Evolutionary conservation across 2,329 filamentous ascomycete species (phyloP), one percentile per base, ranked within the genome.

Genomic region (Dothideomycetes sp.): DNA sequence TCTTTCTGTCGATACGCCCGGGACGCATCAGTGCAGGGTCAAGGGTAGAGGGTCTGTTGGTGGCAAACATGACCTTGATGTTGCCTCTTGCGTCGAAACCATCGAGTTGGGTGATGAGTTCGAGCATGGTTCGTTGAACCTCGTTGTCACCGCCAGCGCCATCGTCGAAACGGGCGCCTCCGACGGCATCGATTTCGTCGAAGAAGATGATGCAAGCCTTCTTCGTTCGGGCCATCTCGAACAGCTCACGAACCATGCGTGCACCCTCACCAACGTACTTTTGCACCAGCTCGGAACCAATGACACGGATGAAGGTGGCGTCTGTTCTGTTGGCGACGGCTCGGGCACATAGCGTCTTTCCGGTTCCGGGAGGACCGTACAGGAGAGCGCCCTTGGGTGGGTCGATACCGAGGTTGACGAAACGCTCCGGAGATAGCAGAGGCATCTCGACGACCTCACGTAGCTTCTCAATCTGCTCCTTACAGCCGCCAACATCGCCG

Each of bases 181-280:
- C 89, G 40, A 96, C 85, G 36, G 89, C 89, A 62, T 96, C 89
- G 47, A 96, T 91, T 68, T 98, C 91, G 61, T 98, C 91, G 57
- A 94, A 94, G 79, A 98, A 98, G 67, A 98, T 98, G 59, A 98
- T 98, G 65, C 91, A 98, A 1, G 91, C 91, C 68, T 98, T 98
- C 76, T 98, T 98, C 42, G 91, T 96, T 52, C 91, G 80, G 8
- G 91, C 91, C 91, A 98, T 98, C 68, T 98, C 91, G 62, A 98
- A 98, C 3, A 98, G 76, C 68, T 98, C 91, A 54, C 91, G 81
- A 15, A 98, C 91, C 91, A 98, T 98, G 54, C 93, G 79, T 4
- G 93, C 91, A 59, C 91, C 91, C 63, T 98, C 91, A 59, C 91
- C 91, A 14, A 98, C 91, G 59, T 98, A 98, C 68, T 98, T 98